Evolutionary conservation across 1,284 basidiomycete genomes (phyloP), one percentile per base, ranked within the genome.

Genomic region (Pyrrhoderma noxium): DNA sequence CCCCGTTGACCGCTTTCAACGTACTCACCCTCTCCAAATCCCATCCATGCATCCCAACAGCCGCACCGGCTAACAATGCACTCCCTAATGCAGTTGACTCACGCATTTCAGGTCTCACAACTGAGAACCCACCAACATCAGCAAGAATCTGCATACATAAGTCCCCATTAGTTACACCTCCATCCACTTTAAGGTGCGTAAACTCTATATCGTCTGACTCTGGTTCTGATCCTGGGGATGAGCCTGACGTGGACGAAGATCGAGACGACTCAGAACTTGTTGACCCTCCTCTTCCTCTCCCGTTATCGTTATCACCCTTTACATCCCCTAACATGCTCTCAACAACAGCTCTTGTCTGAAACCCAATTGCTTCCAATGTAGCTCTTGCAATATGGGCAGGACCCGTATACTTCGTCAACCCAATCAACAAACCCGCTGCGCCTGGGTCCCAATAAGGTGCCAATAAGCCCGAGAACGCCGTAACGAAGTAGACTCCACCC

Each of bases 31-130:
- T 79, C 55, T 71, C 75, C 51, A 98, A 68, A 66, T 98, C 85
- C 96, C 95, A 99, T n/a, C 93, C 95, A 61, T 90, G 95, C 23
- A 98, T 72, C 3, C 79, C 74, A 31, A 98, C 77, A 0, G 95
- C 93, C 38, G 89, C 80, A 13, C 89, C 96, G 13, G 96, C 95
- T n/a, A 97, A 79, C 38, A 99, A 72, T 16, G 96, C 96, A 8
- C 93, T 92, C n/a, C 95, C 95, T 37, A 99, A 74, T 3, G 96
- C 95, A 4, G 95, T 99, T 8, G 91, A 93, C 88, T 99, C 95
- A 65, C 94, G 76, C 95, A 99, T 99, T 62, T 92, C 85, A 13
- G 95, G 94, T 49, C 95, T 76, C 56, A 94, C 74, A 52, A 99
- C 91, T 19, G 81, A 81, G 69, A 97, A 94, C 9, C 94, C 95